Evolutionary conservation across 2,329 filamentous ascomycete genomes (phyloP).

Genomic region (Fusarium praegraminearum): DNA sequence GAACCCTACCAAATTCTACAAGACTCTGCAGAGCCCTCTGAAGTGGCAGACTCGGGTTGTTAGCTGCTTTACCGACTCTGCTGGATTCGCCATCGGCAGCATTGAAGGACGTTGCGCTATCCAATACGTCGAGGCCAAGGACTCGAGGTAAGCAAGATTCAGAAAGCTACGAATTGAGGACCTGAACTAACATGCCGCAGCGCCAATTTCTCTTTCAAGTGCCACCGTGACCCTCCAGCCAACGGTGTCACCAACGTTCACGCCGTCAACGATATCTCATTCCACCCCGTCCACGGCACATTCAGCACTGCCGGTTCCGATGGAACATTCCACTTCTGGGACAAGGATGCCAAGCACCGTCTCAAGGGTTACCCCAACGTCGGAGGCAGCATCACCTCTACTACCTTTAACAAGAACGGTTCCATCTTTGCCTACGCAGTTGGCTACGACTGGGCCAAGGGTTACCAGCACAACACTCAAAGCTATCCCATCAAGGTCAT

Average conservation of each 20-base stretch:
- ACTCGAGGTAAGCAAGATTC: slow-evolving; percentile 73
- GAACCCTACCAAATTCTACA: slow-evolving; percentile 91
- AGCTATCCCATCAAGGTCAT: slow-evolving; percentile 83
- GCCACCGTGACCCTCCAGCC: slow-evolving; percentile 85
- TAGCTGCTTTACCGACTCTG: slow-evolving; percentile 92
- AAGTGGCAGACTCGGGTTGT: slow-evolving; percentile 99
- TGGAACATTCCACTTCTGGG: slow-evolving; percentile 97
- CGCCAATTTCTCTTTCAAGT: slow-evolving; percentile 99
- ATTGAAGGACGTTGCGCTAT: slow-evolving; percentile 98
- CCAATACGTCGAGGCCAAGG: slow-evolving; percentile 98
- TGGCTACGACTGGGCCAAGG: slow-evolving; percentile 99
- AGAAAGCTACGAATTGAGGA: not conserved
- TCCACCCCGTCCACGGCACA: slow-evolving; percentile 97
- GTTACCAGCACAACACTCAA: slow-evolving; percentile 85
- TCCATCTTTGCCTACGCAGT: slow-evolving; percentile 89
- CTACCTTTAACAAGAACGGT: slow-evolving; percentile 90
- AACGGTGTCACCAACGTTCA: slow-evolving; percentile 89
- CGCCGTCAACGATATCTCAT: slow-evolving; percentile 96
- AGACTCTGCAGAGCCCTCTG: slow-evolving; percentile 92
- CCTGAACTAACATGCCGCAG: slow-evolving; percentile 54
- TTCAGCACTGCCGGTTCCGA: slow-evolving; percentile 97
- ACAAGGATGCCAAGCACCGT: slow-evolving; percentile 89
- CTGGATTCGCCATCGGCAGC: slow-evolving; percentile 93
- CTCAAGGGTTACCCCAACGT: slow-evolving; percentile 89
- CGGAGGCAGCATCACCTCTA: slow-evolving; percentile 88